A percentile compares a stretch with the other conserved stretches of the same genome.
Conservation (phyloP, 345 rosid genomes). For the Eucalyptus microcorys region DNA sequence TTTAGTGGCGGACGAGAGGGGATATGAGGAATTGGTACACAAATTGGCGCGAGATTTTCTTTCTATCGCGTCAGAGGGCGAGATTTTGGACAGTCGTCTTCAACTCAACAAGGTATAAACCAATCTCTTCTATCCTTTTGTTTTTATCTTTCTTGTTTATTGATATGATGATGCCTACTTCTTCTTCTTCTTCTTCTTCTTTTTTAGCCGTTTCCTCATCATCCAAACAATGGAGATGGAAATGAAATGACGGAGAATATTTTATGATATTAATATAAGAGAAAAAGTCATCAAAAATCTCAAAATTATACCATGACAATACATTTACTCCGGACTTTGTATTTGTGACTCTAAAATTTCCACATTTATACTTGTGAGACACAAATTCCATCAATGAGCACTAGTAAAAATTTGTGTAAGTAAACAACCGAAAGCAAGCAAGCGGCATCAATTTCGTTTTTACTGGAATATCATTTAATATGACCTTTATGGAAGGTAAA, state of each 20-base stretch:
- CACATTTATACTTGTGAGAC: background rate
- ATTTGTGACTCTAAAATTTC: too few species aligned
- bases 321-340: background rate
- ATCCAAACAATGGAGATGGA: conserved; percentile 6
- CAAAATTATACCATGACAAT: too few species aligned
- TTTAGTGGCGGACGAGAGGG: conserved; percentile 92
- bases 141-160: background rate
- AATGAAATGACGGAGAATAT: background rate
- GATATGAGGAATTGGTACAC: conserved; percentile 58
- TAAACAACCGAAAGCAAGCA: background rate
- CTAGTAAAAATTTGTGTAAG: too few species aligned
- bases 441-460: too few species aligned
- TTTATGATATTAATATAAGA: background rate
- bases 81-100: conserved; percentile 74
- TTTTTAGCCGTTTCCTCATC: background rate
- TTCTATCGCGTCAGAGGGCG: conserved; percentile 38
- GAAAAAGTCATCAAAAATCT: background rate
- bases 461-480: too few species aligned
- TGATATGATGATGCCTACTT: background rate
- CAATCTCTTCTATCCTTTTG: background rate
- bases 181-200: background rate
- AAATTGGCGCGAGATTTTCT: conserved; percentile 73
- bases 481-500: too few species aligned
- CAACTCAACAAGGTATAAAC: conserved; percentile 66
- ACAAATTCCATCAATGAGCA: background rate